Conservation (phyloP, 768 basidiomycete species). For the Termitomyces sp. region DNA sequence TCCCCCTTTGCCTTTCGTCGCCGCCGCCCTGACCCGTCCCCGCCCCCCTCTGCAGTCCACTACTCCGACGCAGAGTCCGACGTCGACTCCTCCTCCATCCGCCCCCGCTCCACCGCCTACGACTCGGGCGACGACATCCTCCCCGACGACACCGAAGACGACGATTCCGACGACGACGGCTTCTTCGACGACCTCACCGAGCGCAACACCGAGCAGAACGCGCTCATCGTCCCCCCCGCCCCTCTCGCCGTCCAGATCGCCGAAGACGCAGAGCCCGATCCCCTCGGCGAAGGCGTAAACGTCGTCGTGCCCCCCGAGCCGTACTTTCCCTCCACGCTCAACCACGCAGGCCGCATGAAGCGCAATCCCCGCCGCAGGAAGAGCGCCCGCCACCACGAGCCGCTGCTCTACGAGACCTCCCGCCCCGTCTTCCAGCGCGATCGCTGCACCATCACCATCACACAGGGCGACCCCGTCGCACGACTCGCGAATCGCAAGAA, state of each 20-base stretch:
- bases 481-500: slow-evolving; percentile 50
- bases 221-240: slow-evolving; percentile 36
- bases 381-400: slow-evolving; percentile 57
- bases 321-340: slow-evolving; percentile 73
- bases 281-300: slow-evolving; percentile 89
- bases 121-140: slow-evolving; percentile 63
- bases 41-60: slow-evolving; percentile 49
- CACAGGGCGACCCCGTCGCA: slow-evolving; percentile 74
- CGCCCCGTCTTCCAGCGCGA: slow-evolving; percentile 88
- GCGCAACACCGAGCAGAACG: slow-evolving; percentile 84
- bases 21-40: slow-evolving; percentile 55
- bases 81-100: slow-evolving; percentile 43
- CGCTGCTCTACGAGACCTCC: slow-evolving; percentile 59
- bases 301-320: slow-evolving; percentile 82
- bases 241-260: slow-evolving; percentile 26
- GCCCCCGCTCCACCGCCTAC: slow-evolving; percentile 53
- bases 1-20: slow-evolving; percentile 79
- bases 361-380: slow-evolving; percentile 53
- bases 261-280: slow-evolving; percentile 70
- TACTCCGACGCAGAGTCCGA: slow-evolving; percentile 62
- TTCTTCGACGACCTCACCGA: slow-evolving; percentile 78
- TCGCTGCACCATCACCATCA: slow-evolving; percentile 84
- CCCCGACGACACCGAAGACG: slow-evolving; percentile 51
- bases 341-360: slow-evolving; percentile 35
- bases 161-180: slow-evolving; percentile 26